phyloP scores from a whole-genome alignment of 177 flowering plant genomes.

The Tripterygium wilfordii region DNA sequence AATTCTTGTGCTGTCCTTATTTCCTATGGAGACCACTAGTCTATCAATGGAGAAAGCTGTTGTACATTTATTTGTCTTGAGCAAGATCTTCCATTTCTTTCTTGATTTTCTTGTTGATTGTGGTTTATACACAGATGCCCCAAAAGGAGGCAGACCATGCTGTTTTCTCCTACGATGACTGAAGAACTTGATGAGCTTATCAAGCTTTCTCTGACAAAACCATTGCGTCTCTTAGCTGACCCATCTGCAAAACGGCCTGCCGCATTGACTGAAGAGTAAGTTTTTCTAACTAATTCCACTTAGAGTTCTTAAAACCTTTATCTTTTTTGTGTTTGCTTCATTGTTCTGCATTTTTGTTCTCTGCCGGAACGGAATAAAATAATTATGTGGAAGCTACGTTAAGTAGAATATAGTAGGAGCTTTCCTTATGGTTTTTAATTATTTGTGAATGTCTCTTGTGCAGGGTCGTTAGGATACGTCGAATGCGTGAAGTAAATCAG shows the following conservation, averaged over 20 bases:
- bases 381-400: too few species aligned
- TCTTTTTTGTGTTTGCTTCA: neutral
- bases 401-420: too few species aligned
- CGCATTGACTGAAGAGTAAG: slow-evolving; percentile 84
- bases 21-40: too few species aligned
- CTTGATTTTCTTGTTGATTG: neutral
- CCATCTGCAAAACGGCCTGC: slow-evolving; percentile 87
- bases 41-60: too few species aligned
- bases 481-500: slow-evolving; percentile 81
- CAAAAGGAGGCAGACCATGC: slow-evolving; percentile 84
- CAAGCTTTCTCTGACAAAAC: slow-evolving; percentile 77
- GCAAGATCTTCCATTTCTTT: too few species aligned
- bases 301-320: neutral
- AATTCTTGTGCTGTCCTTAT: too few species aligned
- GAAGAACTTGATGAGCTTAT: slow-evolving; percentile 86
- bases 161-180: slow-evolving; percentile 97
- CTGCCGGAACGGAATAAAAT: too few species aligned
- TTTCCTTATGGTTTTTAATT: neutral
- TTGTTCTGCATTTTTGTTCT: neutral
- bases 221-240: slow-evolving; percentile 92
- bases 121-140: slow-evolving; percentile 80
- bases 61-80: too few species aligned
- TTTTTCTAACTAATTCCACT: too few species aligned
- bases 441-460: slow-evolving; percentile 10
- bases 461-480: slow-evolving; percentile 86